phyloP scores from a whole-genome alignment of 1,139 yeast species.

The Taphrina deformans region DNA sequence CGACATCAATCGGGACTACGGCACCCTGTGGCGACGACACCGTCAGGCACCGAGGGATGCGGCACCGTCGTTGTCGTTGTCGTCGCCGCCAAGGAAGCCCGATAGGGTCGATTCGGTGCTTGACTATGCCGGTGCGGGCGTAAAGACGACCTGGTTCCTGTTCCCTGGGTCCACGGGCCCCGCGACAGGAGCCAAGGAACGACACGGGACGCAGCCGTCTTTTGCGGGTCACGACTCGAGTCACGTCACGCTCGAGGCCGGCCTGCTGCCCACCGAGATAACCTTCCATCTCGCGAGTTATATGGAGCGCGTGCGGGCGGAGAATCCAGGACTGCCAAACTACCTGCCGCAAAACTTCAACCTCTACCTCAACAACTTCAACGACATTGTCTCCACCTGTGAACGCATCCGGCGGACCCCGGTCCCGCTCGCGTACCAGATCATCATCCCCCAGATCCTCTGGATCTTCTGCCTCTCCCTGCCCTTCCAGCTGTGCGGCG shows the following conservation, averaged over 20 bases:
- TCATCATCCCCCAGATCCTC: slow-evolving; percentile 38
- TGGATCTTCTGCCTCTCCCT: slow-evolving; percentile 39
- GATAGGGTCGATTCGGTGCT: background rate
- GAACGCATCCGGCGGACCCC: slow-evolving; percentile 39
- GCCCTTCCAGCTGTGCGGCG: slow-evolving; percentile 38
- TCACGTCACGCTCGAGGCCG: slow-evolving; percentile 11
- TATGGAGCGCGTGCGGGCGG: slow-evolving; percentile 10
- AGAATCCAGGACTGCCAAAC: slow-evolving; percentile 2
- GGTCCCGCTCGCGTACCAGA: slow-evolving; percentile 39
- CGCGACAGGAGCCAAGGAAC: background rate
- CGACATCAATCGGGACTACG: background rate
- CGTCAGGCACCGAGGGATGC: background rate
- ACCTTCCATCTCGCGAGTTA: slow-evolving; percentile 17
- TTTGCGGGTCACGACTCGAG: background rate
- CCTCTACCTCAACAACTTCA: slow-evolving; percentile 2
- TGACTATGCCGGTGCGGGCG: slow-evolving; percentile 7
- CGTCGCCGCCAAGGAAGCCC: no score
- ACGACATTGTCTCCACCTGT: slow-evolving; percentile 18
- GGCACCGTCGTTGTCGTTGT: background rate
- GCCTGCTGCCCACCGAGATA: slow-evolving; percentile 37
- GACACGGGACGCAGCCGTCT: background rate
- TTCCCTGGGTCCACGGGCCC: background rate
- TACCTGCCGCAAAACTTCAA: slow-evolving; percentile 17
- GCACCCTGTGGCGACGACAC: background rate
- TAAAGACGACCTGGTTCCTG: slow-evolving; percentile 20